Conservation (phyloP, 2,329 filamentous ascomycete genomes). For the Hymenotorrendiella dingleyae region DNA sequence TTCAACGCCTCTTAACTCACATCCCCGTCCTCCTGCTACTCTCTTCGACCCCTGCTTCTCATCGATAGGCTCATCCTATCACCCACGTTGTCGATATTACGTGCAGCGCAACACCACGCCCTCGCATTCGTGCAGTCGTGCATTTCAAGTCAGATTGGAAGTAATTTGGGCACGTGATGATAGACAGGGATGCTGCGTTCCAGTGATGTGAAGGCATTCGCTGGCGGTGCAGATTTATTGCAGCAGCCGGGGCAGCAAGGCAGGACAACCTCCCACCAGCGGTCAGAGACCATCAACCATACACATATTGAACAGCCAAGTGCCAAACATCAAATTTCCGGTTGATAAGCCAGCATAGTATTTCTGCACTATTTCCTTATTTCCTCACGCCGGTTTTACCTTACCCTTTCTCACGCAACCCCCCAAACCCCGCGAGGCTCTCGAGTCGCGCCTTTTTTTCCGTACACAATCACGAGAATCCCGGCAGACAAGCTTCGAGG, state of each 20-base stretch:
- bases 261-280: constrained; percentile 2
- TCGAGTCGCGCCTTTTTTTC: neutral
- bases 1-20: too few species aligned
- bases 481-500: neutral
- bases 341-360: neutral
- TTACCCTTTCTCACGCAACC: neutral
- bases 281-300: constrained; percentile 5
- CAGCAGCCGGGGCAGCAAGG: constrained; percentile 4
- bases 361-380: neutral
- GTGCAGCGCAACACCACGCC: constrained; percentile 1
- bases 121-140: neutral
- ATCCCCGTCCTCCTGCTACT: too few species aligned
- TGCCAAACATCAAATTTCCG: neutral
- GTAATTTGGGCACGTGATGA: too few species aligned
- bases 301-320: too few species aligned
- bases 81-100: constrained; percentile 10
- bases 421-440: neutral
- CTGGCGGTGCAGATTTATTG: constrained; percentile 10
- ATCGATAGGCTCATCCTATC: too few species aligned
- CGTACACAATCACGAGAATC: neutral
- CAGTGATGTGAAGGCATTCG: constrained; percentile 6
- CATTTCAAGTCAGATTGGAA: too few species aligned
- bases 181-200: neutral
- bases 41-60: too few species aligned
- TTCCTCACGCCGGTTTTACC: neutral